Conservation (phyloP, 169 alveolate genomes). For the Theileria orientalis region DNA sequence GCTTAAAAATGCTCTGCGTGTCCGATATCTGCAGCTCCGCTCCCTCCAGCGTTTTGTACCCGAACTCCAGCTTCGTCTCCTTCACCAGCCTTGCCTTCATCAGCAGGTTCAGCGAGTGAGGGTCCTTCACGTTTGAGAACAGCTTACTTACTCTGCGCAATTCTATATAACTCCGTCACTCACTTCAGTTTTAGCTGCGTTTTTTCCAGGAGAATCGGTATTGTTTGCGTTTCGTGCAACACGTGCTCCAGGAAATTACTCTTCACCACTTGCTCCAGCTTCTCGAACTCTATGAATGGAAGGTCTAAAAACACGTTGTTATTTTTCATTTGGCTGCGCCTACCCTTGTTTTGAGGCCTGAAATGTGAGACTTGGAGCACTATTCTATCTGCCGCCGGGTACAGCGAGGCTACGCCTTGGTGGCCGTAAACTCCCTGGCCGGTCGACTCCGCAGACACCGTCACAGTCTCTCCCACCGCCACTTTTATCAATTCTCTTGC, state of each 20-base stretch:
- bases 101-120: constrained; percentile 41
- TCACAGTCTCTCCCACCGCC: constrained; percentile 51
- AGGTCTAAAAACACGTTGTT: constrained; percentile 2
- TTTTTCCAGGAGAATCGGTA: constrained; percentile 30
- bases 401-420: constrained; percentile 5
- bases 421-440: constrained; percentile 10
- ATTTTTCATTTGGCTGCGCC: neutral
- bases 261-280: constrained; percentile 25
- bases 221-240: constrained; percentile 51
- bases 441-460: constrained; percentile 41
- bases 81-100: constrained; percentile 43
- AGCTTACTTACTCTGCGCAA: constrained; percentile 28
- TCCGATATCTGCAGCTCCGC: constrained; percentile 41
- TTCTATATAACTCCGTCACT: neutral
- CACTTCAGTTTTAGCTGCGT: constrained; percentile 45
- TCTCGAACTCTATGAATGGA: constrained; percentile 45
- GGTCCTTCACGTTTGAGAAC: neutral
- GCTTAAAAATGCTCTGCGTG: constrained; percentile 56
- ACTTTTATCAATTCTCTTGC: constrained; percentile 47
- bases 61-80: constrained; percentile 51
- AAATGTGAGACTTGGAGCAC: constrained; percentile 55
- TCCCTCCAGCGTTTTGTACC: constrained; percentile 37
- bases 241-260: constrained; percentile 42
- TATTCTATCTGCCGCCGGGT: constrained; percentile 49
- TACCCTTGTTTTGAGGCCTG: constrained; percentile 52